These are phyloP conservation scores for Kappamyces sp. DNA, from an alignment of 192 early-diverging fungal genomes.

Conservation along the genomic window DNA sequence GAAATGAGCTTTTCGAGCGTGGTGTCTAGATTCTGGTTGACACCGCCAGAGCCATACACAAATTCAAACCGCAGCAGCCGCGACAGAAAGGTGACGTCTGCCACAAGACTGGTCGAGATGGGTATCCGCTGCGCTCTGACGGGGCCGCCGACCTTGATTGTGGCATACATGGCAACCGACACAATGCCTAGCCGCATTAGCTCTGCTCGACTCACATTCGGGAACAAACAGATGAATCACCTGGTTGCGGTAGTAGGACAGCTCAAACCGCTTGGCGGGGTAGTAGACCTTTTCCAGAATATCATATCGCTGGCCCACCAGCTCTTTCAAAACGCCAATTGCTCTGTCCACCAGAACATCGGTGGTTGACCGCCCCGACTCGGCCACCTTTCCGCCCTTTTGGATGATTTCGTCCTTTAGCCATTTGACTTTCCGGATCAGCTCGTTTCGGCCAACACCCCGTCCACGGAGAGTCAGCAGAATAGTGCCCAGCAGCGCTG, in stretches of 20 bases:
- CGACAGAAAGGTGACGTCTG: constrained; percentile 68
- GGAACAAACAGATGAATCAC: constrained; percentile 56
- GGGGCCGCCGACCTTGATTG: constrained; percentile 70
- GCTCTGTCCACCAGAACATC: constrained; percentile 73
- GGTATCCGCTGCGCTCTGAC: constrained; percentile 60
- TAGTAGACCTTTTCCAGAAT: constrained; percentile 80
- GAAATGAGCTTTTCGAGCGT: constrained; percentile 54
- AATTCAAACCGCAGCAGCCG: constrained; percentile 73
- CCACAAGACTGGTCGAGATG: constrained; percentile 44
- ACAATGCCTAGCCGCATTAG: constrained; percentile 50
- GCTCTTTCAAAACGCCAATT: constrained; percentile 61
- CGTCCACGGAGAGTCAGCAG: constrained; percentile 76
- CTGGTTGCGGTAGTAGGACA: constrained; percentile 79
- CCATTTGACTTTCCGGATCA: constrained; percentile 75
- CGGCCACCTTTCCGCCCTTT: constrained; percentile 73
- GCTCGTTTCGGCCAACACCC: constrained; percentile 48
- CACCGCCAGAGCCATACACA: constrained; percentile 69
- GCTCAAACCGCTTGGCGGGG: constrained; percentile 72
- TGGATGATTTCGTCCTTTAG: constrained; percentile 52
- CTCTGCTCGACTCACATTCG: constrained; percentile 35
- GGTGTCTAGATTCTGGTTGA: constrained; percentile 56
- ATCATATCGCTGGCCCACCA: constrained; percentile 69
- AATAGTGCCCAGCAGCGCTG: constrained; percentile 74
- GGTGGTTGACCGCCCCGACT: constrained; percentile 68
- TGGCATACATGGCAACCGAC: constrained; percentile 69